Base-by-base conservation (phyloP, 495 filamentous ascomycete species). In the Melanomma pulvis-pyrius region DNA sequence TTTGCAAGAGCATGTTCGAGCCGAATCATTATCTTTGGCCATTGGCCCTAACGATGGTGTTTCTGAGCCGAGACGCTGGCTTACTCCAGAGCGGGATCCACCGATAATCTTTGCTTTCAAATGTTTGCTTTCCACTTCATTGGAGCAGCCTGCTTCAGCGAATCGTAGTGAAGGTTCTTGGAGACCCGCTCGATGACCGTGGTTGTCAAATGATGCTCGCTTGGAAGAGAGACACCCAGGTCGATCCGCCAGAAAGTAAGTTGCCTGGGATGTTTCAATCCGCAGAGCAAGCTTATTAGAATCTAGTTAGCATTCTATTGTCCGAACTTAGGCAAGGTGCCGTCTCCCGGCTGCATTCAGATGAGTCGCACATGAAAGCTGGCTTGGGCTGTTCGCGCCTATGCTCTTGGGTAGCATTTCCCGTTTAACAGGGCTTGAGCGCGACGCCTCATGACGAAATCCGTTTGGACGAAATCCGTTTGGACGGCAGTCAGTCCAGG, bases 111-210 rank as follows among this genome's bases (percentile, higher is more conserved):
- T 48, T 21, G 47, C 21, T n/a, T 59, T 24, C 55, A 46, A 24
- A 51, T 21, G 29, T 55, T 24, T 58, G 41, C 13, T 28, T n/a
- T 39, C 46, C 36, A 15, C 15, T 9, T 24, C 56, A 39, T 7
- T 49, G 54, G 22, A 46, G 59, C 47, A 41, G 21, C 9, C 30
- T 52, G 47, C n/a, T 48, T 53, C 59, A 41, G 59, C 59, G 34
- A 29, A 28, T 25, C 59, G 48, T 36, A 17, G 49, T 19, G 56
- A 54, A 32, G 46, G 12, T 29, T 13, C 36, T 60, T 67, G 58
- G 64, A 61, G 64, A 67, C 50, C 64, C 64, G 64, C 57, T 60
- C 47, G 19, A n/a, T 58, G 30, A 48, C 56, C 36, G 19, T 67
- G 48, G 63, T 30, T 48, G 28, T 61, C 57, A 52, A 24, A 59